Evolutionary conservation across 2,329 filamentous ascomycete genomes (phyloP), one percentile per base, ranked within the genome.

Genomic region (Fusarium clavum): DNA sequence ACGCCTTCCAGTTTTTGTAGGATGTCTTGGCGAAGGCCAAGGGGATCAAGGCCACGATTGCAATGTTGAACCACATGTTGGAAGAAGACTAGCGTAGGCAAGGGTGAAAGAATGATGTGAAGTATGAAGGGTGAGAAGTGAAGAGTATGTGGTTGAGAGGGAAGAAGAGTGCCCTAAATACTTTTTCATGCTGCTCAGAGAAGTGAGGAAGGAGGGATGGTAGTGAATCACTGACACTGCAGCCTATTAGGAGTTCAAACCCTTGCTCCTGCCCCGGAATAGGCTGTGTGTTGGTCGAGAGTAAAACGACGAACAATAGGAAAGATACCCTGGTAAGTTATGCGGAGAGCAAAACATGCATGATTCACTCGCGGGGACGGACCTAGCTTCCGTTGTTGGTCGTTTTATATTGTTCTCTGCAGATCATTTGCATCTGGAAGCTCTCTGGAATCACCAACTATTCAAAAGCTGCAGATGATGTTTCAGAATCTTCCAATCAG

Each of bases 1-100:
- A 76, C 6, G 66, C 69, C 51, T 76, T 75, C 73, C 75, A 76
- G 8, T 73, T 72, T 27, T 76, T 54, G 40, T 76, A 76, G 2
- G 73, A 72, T 13, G 72, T 63, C 38, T 69, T 73, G 40, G 71
- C 64, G 1, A 52, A 43, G 14, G 20, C 67, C 10, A 74, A n/a
- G 11, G 71, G 69, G 20, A 62, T 12, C 10, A 65, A n/a, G 13
- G 70, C 24, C 9, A 62, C 62, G 2, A 68, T 7, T 11, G 54
- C 18, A 18, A 46, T 45, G 30, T 34, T 34, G 48, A 61, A 29
- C 24, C 54, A 48, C 71, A 73, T 73, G 22, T 44, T 34, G 25
- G 30, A 2, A 20, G 9, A 3, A 4, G 9, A 6, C 10, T 38
- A 3, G 9, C 12, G 27, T 18, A 29, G 32, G 10, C 5, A 3